These are phyloP conservation scores for Phytophthora kernoviae DNA, from an alignment of 352 stramenopile species.

Conservation along the genomic window DNA sequence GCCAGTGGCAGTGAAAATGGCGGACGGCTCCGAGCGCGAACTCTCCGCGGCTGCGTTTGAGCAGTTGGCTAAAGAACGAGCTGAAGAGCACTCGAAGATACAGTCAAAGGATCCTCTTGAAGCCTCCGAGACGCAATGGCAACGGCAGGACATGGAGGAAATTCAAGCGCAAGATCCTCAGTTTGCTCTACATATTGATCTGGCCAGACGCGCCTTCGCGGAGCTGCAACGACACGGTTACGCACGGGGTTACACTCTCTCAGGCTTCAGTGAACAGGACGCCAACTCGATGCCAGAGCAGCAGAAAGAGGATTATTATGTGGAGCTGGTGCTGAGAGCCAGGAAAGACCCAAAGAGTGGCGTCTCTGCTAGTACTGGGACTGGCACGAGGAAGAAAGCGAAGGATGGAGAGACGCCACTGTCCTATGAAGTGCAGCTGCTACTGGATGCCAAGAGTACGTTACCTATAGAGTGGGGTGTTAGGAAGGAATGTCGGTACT, in stretches of 20 bases:
- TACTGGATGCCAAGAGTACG: slow-evolving; percentile 50
- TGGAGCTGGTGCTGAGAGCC: slow-evolving; percentile 33
- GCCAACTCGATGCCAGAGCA: slow-evolving; percentile 13
- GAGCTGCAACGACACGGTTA: slow-evolving; percentile 68
- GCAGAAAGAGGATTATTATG: slow-evolving; percentile 26
- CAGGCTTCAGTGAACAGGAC: slow-evolving; percentile 61
- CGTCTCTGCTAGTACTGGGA: slow-evolving; percentile 30
- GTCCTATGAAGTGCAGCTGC: slow-evolving; percentile 52
- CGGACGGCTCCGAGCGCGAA: slow-evolving; percentile 49
- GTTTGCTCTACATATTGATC: slow-evolving; percentile 53
- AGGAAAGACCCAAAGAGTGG: slow-evolving; percentile 24
- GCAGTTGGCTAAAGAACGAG: slow-evolving; percentile 33
- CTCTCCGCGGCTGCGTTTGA: slow-evolving; percentile 56
- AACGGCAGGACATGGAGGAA: slow-evolving; percentile 39
- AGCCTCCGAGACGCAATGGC: slow-evolving; percentile 18
- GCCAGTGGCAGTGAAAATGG: slow-evolving; percentile 41
- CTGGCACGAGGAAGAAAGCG: slow-evolving; percentile 29
- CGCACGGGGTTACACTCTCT: slow-evolving; percentile 53
- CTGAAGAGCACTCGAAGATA: slow-evolving; percentile 36
- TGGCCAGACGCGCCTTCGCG: slow-evolving; percentile 50
- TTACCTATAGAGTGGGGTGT: no score
- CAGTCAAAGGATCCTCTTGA: slow-evolving; percentile 24
- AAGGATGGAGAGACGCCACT: slow-evolving; percentile 29
- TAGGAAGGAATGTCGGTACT: slow-evolving; percentile 2
- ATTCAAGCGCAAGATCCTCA: slow-evolving; percentile 46